Evolutionary conservation across 1,139 yeast genomes (phyloP).

Genomic region (Scheffersomyces stambukii): DNA sequence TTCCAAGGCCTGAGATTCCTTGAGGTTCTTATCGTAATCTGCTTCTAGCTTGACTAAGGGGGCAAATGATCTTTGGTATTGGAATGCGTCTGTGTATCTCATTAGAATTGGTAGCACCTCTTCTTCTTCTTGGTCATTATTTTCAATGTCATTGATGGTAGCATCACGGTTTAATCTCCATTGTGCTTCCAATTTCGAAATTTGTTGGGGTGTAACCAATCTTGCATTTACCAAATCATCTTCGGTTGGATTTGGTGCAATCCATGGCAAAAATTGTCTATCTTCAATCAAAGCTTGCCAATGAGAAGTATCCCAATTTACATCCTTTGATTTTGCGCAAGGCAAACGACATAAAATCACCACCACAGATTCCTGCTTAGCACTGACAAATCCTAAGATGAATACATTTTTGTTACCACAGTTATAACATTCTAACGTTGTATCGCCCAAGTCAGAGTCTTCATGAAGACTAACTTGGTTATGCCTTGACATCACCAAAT

Average conservation of each 20-base stretch:
- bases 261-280: slow-evolving; percentile 76
- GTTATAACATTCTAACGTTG: slow-evolving; percentile 82
- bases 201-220: slow-evolving; percentile 59
- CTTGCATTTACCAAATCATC: slow-evolving; percentile 57
- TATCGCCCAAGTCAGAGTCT: slow-evolving; percentile 81
- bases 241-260: slow-evolving; percentile 63
- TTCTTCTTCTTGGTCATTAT: slow-evolving; percentile 44
- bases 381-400: slow-evolving; percentile 81
- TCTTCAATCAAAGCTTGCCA: slow-evolving; percentile 89
- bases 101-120: slow-evolving; percentile 68
- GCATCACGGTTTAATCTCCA: slow-evolving; percentile 77
- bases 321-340: slow-evolving; percentile 73
- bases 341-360: slow-evolving; percentile 87
- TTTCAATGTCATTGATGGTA: slow-evolving; percentile 55
- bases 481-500: slow-evolving; percentile 78
- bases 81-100: slow-evolving; percentile 79
- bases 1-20: slow-evolving; percentile 76
- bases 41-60: slow-evolving; percentile 82
- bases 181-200: slow-evolving; percentile 68
- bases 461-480: slow-evolving; percentile 71
- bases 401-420: slow-evolving; percentile 85
- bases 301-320: slow-evolving; percentile 80
- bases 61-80: slow-evolving; percentile 81
- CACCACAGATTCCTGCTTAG: slow-evolving; percentile 82
- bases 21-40: slow-evolving; percentile 68